Base-by-base conservation (phyloP, 2,329 filamentous ascomycete species). In the Ceratocystis harringtonii region DNA sequence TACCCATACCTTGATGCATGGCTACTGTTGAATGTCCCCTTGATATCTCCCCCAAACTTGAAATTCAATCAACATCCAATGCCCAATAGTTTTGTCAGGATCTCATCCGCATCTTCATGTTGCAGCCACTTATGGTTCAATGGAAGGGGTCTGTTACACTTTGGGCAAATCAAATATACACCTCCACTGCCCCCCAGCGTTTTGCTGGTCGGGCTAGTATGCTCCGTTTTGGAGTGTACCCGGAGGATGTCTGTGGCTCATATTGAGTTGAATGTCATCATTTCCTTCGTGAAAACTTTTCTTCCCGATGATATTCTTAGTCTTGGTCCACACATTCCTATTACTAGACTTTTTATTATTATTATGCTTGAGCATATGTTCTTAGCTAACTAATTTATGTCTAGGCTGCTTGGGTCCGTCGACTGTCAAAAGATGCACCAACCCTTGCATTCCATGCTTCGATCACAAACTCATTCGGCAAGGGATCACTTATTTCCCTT, bases 131-230 rank as follows among this genome's bases (percentile, higher is more conserved):
- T 84, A 81, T 78, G 76, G 74, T 77, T 80, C 81, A 75, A 85
- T 94, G 89, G 87, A 86, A 86, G 84, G 80, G 78, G 83, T 90
- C 92, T 95, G 94, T 99, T 99, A 99, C 89, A 90, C 88, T 88
- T 85, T 90, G 96, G 94, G 94, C 87, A 97, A 84, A 99, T 86
- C 76, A 80, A 96, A 74, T 73, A 75, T 80, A 81, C 78, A 70
- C 73, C 72, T 75, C 74, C 70, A 74, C 70, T 72, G 73, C 67
- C 71, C 70, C 69, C 67, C 70, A 71, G 70, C 72, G 69, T 74
- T 70, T 64, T 72, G 72, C 72, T 73, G 71, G 71, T 80, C 41
- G 60, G 84, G 81, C 83, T 86, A 88, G 87, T 79, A 80, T 81
- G 80, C 82, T 81, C 89, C 91, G 92, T 97, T 85, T 90, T 97